phyloP scores from a whole-genome alignment of 2,329 filamentous ascomycete genomes.

The Cercospora canescens region DNA sequence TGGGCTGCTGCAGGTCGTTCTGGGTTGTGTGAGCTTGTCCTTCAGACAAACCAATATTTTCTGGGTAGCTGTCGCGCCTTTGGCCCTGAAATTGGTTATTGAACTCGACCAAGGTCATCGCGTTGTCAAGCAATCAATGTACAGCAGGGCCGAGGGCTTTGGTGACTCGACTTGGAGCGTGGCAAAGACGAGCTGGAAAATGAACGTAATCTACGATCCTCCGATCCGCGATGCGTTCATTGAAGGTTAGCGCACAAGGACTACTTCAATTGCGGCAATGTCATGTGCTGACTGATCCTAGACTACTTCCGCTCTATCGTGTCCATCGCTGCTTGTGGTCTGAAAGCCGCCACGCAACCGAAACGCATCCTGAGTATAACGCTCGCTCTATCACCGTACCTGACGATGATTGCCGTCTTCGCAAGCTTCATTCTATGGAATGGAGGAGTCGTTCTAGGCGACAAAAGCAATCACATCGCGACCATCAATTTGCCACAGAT shows the following conservation, averaged over 20 bases:
- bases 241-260: slow-evolving; percentile 42
- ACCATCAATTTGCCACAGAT: slow-evolving; percentile 88
- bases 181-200: slow-evolving; percentile 38
- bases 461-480: slow-evolving; percentile 91
- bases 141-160: slow-evolving; percentile 31
- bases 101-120: slow-evolving; percentile 55
- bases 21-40: slow-evolving; percentile 67
- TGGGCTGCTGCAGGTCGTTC: slow-evolving; percentile 39
- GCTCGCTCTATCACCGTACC: slow-evolving; percentile 45
- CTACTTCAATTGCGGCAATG: too few species aligned
- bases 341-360: slow-evolving; percentile 42
- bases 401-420: slow-evolving; percentile 68
- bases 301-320: slow-evolving; percentile 46
- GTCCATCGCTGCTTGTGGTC: slow-evolving; percentile 63
- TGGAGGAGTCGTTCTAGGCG: slow-evolving; percentile 86
- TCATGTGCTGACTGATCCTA: slow-evolving; percentile 10
- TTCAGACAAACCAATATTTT: slow-evolving; percentile 97
- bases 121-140: slow-evolving; percentile 38
- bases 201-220: slow-evolving; percentile 52
- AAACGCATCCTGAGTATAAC: slow-evolving; percentile 23
- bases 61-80: slow-evolving; percentile 82
- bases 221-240: slow-evolving; percentile 49
- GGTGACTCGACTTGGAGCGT: slow-evolving; percentile 32
- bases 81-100: slow-evolving; percentile 50
- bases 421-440: slow-evolving; percentile 80